Conservation (phyloP, 208 protist genomes). For the Leishmania amazonensis region DNA sequence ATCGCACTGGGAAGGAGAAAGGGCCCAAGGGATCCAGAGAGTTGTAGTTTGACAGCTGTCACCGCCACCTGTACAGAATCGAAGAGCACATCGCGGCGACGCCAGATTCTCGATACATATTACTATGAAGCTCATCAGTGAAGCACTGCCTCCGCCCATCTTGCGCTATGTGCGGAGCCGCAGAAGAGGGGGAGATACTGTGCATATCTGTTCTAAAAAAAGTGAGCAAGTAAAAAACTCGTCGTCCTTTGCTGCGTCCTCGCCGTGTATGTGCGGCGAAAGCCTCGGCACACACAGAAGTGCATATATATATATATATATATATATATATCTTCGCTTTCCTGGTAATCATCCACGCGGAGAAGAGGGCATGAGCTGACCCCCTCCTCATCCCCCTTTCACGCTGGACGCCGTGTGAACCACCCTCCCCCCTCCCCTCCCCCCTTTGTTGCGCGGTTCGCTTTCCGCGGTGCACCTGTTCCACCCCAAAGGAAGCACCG, state of each 20-base stretch:
- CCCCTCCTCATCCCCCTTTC: background rate
- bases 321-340: background rate
- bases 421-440: no score
- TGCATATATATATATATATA: background rate
- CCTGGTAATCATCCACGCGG: no score
- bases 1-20: constrained; percentile 24
- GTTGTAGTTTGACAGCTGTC: constrained; percentile 22
- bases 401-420: background rate
- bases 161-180: background rate
- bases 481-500: background rate
- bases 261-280: background rate
- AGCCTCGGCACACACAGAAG: background rate
- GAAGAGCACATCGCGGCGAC: background rate
- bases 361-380: no score
- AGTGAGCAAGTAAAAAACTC: no score
- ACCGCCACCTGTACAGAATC: background rate
- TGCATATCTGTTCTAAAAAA: background rate
- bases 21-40: constrained; percentile 43
- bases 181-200: background rate
- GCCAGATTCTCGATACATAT: background rate
- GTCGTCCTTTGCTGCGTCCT: background rate
- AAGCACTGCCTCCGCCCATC: background rate
- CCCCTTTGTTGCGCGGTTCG: background rate
- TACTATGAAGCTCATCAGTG: background rate
- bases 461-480: background rate